A percentile compares a stretch with the other conserved stretches of the same genome.
These are phyloP conservation scores for Pichia sp. DNA, from an alignment of 1,139 yeast species.

Conservation along the genomic window DNA sequence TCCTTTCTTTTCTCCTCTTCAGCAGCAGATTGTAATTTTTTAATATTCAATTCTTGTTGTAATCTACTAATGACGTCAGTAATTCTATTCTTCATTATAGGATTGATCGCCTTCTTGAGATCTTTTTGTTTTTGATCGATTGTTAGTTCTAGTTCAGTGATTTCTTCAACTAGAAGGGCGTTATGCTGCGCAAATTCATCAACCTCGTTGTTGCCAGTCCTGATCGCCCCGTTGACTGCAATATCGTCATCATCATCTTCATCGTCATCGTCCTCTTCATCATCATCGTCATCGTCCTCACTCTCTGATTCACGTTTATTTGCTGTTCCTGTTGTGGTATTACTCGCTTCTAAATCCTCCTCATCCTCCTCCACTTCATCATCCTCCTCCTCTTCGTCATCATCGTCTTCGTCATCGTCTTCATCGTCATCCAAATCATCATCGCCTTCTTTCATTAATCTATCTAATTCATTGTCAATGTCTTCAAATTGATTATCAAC, in stretches of 20 bases:
- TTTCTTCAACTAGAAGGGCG: slow-evolving; percentile 79
- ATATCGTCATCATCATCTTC: slow-evolving; percentile 47
- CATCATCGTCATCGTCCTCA: slow-evolving; percentile 32
- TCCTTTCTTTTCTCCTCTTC: slow-evolving; percentile 24
- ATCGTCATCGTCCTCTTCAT: slow-evolving; percentile 35
- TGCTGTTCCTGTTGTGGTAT: slow-evolving; percentile 26
- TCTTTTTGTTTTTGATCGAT: slow-evolving; percentile 74
- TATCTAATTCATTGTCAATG: slow-evolving; percentile 29
- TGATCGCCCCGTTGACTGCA: slow-evolving; percentile 45
- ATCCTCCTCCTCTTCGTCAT: slow-evolving; percentile 31
- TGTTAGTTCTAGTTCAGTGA: slow-evolving; percentile 74
- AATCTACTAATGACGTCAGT: slow-evolving; percentile 76
- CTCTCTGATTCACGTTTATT: slow-evolving; percentile 27
- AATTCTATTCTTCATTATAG: slow-evolving; percentile 84
- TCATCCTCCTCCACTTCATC: slow-evolving; percentile 33
- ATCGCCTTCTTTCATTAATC: slow-evolving; percentile 30
- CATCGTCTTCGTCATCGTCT: slow-evolving; percentile 25
- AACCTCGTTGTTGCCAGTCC: slow-evolving; percentile 29
- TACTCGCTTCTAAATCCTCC: slow-evolving; percentile 30
- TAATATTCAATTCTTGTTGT: slow-evolving; percentile 77
- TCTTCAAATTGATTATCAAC: slow-evolving; percentile 17
- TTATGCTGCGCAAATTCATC: slow-evolving; percentile 57
- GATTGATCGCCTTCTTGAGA: slow-evolving; percentile 74
- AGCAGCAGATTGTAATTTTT: slow-evolving; percentile 61
- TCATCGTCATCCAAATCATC: slow-evolving; percentile 21